phyloP scores from a whole-genome alignment of 2,329 filamentous ascomycete genomes.

The Neofusicoccum kwambonambiense region DNA sequence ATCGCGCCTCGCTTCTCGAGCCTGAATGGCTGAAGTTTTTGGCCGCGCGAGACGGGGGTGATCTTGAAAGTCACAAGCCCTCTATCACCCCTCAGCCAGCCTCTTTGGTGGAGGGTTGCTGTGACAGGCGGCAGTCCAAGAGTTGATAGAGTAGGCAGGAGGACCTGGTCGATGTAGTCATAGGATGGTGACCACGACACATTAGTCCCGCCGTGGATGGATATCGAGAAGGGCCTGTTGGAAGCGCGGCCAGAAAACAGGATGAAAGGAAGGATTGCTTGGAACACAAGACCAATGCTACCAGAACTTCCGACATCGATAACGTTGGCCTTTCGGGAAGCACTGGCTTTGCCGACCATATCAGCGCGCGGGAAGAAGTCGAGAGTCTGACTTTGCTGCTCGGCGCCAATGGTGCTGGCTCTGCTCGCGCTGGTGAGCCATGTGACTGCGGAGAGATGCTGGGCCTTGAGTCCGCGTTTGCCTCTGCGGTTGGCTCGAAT shows the following conservation, averaged over 20 bases:
- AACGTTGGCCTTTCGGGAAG: conserved; percentile 39
- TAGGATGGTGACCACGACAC: conserved; percentile 54
- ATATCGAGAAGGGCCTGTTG: conserved; percentile 29
- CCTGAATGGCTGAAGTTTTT: conserved; percentile 36
- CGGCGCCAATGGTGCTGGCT: conserved; percentile 43
- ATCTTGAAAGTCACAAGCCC: conserved; percentile 53
- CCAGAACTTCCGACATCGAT: conserved; percentile 45
- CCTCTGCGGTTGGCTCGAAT: conserved; percentile 55
- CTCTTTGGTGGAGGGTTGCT: conserved; percentile 30
- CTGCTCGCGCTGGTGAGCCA: conserved; percentile 52
- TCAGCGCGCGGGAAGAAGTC: conserved; percentile 34
- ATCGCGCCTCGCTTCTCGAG: conserved; percentile 31
- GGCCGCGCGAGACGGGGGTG: conserved; percentile 35
- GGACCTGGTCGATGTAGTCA: conserved; percentile 57
- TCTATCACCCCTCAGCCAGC: conserved; percentile 34
- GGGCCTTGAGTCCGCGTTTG: conserved; percentile 56
- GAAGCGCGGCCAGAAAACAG: conserved; percentile 40
- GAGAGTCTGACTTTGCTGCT: conserved; percentile 44
- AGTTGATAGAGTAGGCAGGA: conserved; percentile 52
- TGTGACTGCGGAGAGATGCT: conserved; percentile 56
- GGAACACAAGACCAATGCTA: conserved; percentile 56
- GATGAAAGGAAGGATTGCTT: conserved; percentile 59
- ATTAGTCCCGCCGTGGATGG: conserved; percentile 59
- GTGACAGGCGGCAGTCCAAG: conserved; percentile 52
- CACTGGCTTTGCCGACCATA: conserved; percentile 32